Evolutionary conservation across 768 basidiomycete genomes (phyloP), one percentile per base, ranked within the genome.

Genomic region (Hirschioporus abietinus): DNA sequence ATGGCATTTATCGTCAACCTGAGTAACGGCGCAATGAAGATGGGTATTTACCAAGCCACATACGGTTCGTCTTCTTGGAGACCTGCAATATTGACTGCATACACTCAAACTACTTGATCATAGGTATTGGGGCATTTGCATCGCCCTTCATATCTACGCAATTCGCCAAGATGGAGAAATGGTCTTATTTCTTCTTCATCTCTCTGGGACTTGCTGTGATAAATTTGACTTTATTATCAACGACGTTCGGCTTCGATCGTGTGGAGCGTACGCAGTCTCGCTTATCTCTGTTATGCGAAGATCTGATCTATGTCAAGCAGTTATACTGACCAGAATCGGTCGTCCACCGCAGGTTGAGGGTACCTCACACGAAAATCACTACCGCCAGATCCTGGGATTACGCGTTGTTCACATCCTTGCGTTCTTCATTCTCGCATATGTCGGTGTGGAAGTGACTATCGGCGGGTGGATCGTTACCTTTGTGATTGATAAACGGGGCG

Each of bases 391-490:
- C 63, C 20, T 78, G 24, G 68, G 59, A 24, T 70, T 64, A 6
- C 72, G 70, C 1, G 64, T 70, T 18, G 73, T 76, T 7, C 72
- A 75, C 52, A 63, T 71, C 36, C 70, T 77, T 66, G 74, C 74
- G 1, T 65, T 75, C 63, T 78, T 71, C 63, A 72, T 73, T 35
- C 64, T 72, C 18, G 68, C 77, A 57, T 79, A 79, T 66, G 78
- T 78, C 52, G 78, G 77, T 3, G 65, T 73, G 1, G 78, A 79
- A 65, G 77, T 78, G 6, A 74, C 73, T 3, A 70, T 77, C 25
- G 76, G 75, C 18, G 75, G 67, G 2, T 91, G 89, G 89, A 89
- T 88, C 42, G 88, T 89, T 9, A 88, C 89, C 0, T 91, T 81
- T 66, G 74, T 83, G 24, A 79, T 81, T 60, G 67, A 80, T 30